Conservation (phyloP, 2,329 filamentous ascomycete genomes). For the Calonectria pauciramosa region DNA sequence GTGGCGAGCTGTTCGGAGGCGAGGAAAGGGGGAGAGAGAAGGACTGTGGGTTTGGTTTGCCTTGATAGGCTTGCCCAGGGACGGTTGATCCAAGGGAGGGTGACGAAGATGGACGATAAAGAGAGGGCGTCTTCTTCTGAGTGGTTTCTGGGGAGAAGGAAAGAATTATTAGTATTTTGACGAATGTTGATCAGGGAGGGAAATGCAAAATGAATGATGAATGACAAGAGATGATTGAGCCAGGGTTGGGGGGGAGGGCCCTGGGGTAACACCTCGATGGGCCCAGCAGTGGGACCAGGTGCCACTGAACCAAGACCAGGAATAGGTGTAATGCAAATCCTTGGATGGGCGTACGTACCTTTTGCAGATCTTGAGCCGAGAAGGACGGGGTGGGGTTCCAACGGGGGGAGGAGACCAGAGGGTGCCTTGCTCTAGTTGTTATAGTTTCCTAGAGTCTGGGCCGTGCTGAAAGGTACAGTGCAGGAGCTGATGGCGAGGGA, state of each 20-base stretch:
- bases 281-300: conserved; percentile 18
- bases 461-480: neutral
- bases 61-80: neutral
- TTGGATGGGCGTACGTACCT: conserved; percentile 8
- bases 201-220: conserved; percentile 13
- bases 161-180: conserved; percentile 7
- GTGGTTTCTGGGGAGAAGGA: neutral
- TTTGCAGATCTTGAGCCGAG: conserved; percentile 8
- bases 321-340: conserved; percentile 10
- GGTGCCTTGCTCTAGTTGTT: neutral
- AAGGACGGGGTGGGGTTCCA: neutral
- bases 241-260: conserved; percentile 5
- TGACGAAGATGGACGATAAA: neutral
- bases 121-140: neutral
- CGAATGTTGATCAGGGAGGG: neutral
- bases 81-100: neutral
- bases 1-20: conserved; percentile 4
- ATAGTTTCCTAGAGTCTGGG: neutral
- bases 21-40: neutral
- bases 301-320: conserved; percentile 15
- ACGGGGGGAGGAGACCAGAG: neutral
- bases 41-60: neutral
- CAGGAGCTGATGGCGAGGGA: neutral
- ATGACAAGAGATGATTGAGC: conserved; percentile 2
- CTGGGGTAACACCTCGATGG: neutral